phyloP scores from a whole-genome alignment of 2,329 filamentous ascomycete genomes.

The Xylaria sp. region DNA sequence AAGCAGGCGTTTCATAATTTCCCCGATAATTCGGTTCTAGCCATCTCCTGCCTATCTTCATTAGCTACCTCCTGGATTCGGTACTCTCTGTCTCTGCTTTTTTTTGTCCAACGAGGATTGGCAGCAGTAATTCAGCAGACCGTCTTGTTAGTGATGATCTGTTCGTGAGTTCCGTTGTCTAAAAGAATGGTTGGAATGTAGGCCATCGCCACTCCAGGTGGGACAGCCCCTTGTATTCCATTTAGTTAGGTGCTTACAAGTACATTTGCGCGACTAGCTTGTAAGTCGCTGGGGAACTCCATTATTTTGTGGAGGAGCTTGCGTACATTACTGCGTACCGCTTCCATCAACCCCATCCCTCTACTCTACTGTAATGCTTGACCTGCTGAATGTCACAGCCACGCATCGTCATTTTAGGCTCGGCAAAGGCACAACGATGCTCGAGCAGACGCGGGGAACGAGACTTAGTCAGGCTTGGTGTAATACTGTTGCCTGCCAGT shows the following conservation, averaged over 20 bases:
- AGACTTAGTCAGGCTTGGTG: neutral
- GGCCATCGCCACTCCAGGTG: constrained; percentile 27
- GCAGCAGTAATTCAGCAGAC: constrained; percentile 7
- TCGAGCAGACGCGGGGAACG: constrained; percentile 12
- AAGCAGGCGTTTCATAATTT: constrained; percentile 35
- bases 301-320: constrained; percentile 29
- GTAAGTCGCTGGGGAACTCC: constrained; percentile 25
- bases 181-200: constrained; percentile 32
- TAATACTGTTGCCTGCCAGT: constrained; percentile 17
- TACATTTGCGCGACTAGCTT: constrained; percentile 16
- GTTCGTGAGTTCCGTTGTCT: neutral
- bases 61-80: constrained; percentile 1
- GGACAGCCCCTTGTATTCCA: constrained; percentile 3
- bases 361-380: no score
- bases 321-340: no score
- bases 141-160: neutral
- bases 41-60: constrained; percentile 22
- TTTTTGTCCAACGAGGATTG: constrained; percentile 13
- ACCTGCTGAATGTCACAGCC: constrained; percentile 32
- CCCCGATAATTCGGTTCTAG: constrained; percentile 22
- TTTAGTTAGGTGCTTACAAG: no score
- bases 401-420: constrained; percentile 13
- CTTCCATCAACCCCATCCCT: constrained; percentile 16
- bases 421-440: neutral
- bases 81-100: neutral